Base-by-base conservation (phyloP, 768 basidiomycete species). In the Auriscalpium microsporum region DNA sequence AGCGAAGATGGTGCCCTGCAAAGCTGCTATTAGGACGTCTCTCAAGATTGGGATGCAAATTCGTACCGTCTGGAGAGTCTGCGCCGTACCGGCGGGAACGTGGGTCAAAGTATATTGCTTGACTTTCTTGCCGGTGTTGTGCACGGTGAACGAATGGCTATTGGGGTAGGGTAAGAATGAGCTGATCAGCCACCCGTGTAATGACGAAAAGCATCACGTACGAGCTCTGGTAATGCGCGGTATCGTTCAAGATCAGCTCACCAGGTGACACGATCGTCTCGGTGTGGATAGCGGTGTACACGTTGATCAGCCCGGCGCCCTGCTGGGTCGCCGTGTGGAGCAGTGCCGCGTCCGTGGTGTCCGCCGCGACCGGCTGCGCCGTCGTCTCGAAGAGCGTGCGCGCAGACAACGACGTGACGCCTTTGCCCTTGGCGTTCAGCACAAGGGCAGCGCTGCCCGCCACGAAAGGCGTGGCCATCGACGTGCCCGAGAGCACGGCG, bases 201-300 rank as follows among this genome's bases (percentile, higher is more conserved):
- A 3, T 4, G 40, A 42, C 14, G 3, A n/a, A 14, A 13, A 42
- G 36, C 60, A 57, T 45, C 58, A 69, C 76, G 55, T 62, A 79
- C 78, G 64, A 50, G 34, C 68, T 64, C 51, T 71, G 67, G 65
- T 80, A 79, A 63, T 82, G 72, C 8, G 78, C 74, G 4, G 84
- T 86, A 63, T 86, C 84, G 59, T 87, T 87, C 42, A 84, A 67
- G 38, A 79, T 60, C n/a, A 86, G 69, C 62, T 84, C 77, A 13
- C 76, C 73, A 7, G 82, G 82, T 3, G 77, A 74, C 28, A 86
- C 67, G 42, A 78, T 63, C 4, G 81, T 77, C 0, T 72, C 75
- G 3, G 77, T 69, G 52, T 78, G 73, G 47, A 86, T 71, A 0
- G 84, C 83, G 53, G 78, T 73, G 65, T 75, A 81, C 11, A 80